A percentile compares a stretch with the other conserved stretches of the same genome.
phyloP scores from a whole-genome alignment of 1,139 yeast species.

The Blastobotrys ciferrii region DNA sequence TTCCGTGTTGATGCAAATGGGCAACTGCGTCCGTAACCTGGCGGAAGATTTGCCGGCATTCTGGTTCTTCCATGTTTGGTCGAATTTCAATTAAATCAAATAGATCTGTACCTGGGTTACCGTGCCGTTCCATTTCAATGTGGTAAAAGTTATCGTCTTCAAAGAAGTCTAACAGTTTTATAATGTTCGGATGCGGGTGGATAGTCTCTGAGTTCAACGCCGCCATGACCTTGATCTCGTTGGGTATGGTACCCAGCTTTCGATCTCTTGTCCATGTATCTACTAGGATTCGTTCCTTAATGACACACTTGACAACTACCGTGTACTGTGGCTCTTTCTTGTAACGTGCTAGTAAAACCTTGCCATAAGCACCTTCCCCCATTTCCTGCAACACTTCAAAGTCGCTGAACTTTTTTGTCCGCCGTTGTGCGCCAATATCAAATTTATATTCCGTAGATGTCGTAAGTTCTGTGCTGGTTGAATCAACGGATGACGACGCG shows the following conservation, averaged over 20 bases:
- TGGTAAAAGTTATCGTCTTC: conserved; percentile 89
- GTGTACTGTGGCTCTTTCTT: conserved; percentile 58
- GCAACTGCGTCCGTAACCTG: conserved; percentile 77
- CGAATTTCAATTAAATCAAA: conserved; percentile 88
- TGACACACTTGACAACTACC: conserved; percentile 82
- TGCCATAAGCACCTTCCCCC: conserved; percentile 98
- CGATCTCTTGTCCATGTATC: conserved; percentile 98
- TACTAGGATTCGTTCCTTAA: conserved; percentile 86
- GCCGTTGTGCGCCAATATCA: conserved; percentile 37
- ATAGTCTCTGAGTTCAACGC: conserved; percentile 42
- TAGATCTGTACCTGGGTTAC: conserved; percentile 83
- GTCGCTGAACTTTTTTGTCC: conserved; percentile 63
- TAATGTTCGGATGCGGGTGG: conserved; percentile 73
- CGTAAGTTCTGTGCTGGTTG: neutral
- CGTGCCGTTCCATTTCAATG: conserved; percentile 87
- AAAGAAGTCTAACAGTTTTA: conserved; percentile 82
- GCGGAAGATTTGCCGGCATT: conserved; percentile 70
- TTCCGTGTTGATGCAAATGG: conserved; percentile 81
- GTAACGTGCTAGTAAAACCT: conserved; percentile 77
- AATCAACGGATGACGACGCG: conserved; percentile 1
- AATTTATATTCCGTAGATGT: conserved; percentile 19
- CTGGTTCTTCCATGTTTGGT: conserved; percentile 72
- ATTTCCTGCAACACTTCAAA: conserved; percentile 68
- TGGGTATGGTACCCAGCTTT: conserved; percentile 85
- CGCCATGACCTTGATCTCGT: conserved; percentile 91